Evolutionary conservation across 148 eudicot genomes (phyloP).

Genomic region (Limonium bicolor): DNA sequence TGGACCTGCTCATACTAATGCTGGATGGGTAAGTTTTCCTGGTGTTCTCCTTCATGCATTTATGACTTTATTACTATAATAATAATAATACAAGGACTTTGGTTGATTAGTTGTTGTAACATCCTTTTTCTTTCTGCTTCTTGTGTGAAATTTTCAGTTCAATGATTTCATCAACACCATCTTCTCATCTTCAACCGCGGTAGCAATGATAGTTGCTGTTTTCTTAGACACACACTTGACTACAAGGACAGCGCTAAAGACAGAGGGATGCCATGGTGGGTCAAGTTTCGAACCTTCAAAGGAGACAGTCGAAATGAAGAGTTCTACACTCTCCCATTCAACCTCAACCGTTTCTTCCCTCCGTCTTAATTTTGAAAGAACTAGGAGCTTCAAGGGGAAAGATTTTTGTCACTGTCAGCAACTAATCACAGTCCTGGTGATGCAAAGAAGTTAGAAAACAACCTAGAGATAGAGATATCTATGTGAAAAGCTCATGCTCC

Average conservation of each 20-base stretch:
- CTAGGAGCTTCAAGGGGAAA: not conserved
- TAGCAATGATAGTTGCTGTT: slow-evolving; percentile 67
- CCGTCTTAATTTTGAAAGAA: slow-evolving; percentile 37
- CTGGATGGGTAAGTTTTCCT: slow-evolving; percentile 72
- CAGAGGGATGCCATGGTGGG: slow-evolving; percentile 99
- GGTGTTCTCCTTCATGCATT: not conserved
- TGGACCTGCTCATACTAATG: slow-evolving; percentile 85
- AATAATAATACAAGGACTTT: too few species aligned
- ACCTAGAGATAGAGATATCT: too few species aligned
- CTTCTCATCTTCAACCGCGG: slow-evolving; percentile 83
- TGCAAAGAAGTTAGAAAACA: slow-evolving; percentile 1
- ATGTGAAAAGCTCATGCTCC: too few species aligned
- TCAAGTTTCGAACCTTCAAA: slow-evolving; percentile 78
- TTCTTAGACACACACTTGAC: slow-evolving; percentile 91
- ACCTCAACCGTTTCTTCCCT: slow-evolving; percentile 90
- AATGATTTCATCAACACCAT: slow-evolving; percentile 87
- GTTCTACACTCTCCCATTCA: slow-evolving; percentile 92
- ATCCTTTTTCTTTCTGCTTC: not conserved
- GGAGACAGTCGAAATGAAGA: slow-evolving; percentile 93
- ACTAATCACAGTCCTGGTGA: slow-evolving; percentile 21
- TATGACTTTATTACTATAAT: too few species aligned
- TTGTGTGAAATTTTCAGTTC: slow-evolving; percentile 42
- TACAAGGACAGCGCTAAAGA: slow-evolving; percentile 80
- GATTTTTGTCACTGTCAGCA: not conserved
- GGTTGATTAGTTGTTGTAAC: not conserved